These are phyloP conservation scores for Pseudogymnoascus sp. DNA, from an alignment of 2,329 filamentous ascomycete species.

Conservation along the genomic window DNA sequence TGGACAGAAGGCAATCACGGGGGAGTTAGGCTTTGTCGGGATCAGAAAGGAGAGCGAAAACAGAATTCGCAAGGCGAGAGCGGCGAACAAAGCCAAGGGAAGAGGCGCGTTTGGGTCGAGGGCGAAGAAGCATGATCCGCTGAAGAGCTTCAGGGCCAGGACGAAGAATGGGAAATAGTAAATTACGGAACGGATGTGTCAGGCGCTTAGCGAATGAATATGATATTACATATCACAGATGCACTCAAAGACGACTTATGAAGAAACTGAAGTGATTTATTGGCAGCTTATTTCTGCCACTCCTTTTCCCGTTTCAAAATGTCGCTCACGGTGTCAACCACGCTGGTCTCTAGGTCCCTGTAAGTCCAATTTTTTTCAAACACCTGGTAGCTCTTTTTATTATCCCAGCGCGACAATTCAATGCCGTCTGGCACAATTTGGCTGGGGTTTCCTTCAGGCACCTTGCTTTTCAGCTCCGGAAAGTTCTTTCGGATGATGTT, in stretches of 20 bases:
- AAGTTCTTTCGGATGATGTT: constrained; percentile 45
- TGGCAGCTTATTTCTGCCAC: constrained; percentile 1
- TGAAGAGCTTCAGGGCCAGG: constrained; percentile 76
- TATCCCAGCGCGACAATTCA: constrained; percentile 20
- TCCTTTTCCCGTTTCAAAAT: constrained; percentile 23
- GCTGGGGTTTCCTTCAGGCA: constrained; percentile 35
- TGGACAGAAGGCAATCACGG: constrained; percentile 58
- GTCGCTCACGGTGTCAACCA: constrained; percentile 22
- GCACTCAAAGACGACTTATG: not conserved
- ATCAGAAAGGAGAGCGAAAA: constrained; percentile 45
- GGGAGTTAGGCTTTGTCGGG: constrained; percentile 69
- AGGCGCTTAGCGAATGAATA: constrained; percentile 6
- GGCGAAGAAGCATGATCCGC: constrained; percentile 61
- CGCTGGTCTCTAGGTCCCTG: constrained; percentile 21
- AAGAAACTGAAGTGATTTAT: not conserved
- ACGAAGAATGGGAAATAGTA: constrained; percentile 55
- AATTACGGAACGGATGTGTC: not conserved
- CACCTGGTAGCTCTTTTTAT: constrained; percentile 11
- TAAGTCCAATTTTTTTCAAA: constrained; percentile 20
- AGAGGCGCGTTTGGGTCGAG: constrained; percentile 37
- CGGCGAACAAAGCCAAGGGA: constrained; percentile 38
- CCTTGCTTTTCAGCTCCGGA: constrained; percentile 38
- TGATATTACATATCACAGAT: not conserved
- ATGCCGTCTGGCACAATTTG: constrained; percentile 19
- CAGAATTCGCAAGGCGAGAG: constrained; percentile 33